phyloP scores from a whole-genome alignment of 164 flowering plant genomes.

The Vitis vinifera region ASM3070453v1 NC_081809.1:13558001-13558500 shows the following conservation, averaged over 20 bases:
- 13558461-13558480: too few species aligned
- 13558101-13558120: constrained; percentile 48
- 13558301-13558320: constrained; percentile 53
- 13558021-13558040: constrained; percentile 29
- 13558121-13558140: constrained; percentile 42
- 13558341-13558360: constrained; percentile 55
- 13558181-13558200: constrained; percentile 59
- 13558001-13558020: constrained; percentile 48
- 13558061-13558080: constrained; percentile 45
- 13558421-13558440: too few species aligned
- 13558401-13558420: too few species aligned
- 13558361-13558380: too few species aligned
- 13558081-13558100: constrained; percentile 32
- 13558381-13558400: too few species aligned
- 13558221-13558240: constrained; percentile 54
- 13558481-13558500: too few species aligned
- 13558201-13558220: constrained; percentile 63
- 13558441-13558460: too few species aligned
- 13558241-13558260: constrained; percentile 47
- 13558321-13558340: constrained; percentile 58
- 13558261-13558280: constrained; percentile 53
- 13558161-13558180: constrained; percentile 54
- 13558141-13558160: constrained; percentile 39
- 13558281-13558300: constrained; percentile 40
- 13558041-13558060: constrained; percentile 49